A percentile compares a stretch with the other conserved stretches of the same genome.
phyloP scores from a whole-genome alignment of 306 rosid species.

The Urtica urens region DNA sequence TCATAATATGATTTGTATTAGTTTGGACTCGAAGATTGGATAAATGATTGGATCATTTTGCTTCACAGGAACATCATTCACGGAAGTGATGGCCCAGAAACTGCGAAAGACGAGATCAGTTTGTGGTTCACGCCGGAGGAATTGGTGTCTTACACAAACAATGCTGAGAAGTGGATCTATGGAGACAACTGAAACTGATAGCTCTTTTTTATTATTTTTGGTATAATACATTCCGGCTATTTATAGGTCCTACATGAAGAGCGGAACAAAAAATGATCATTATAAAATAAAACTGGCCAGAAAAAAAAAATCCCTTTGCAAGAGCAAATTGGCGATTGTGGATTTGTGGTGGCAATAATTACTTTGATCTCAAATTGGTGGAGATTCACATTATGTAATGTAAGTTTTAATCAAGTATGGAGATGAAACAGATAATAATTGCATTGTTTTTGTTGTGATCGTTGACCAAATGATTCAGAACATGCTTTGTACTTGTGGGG shows the following conservation, averaged over 20 bases:
- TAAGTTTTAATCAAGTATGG: too few species aligned
- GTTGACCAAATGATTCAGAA: too few species aligned
- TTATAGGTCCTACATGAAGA: conserved; percentile 4
- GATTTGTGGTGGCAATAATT: too few species aligned
- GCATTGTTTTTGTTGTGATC: too few species aligned
- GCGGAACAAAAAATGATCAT: conserved; percentile 8
- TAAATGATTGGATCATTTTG: conserved; percentile 1
- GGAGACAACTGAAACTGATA: conserved; percentile 40
- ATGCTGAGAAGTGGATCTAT: conserved; percentile 84
- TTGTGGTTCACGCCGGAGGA: conserved; percentile 90
- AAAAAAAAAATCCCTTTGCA: conserved; percentile 1
- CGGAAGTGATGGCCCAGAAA: conserved; percentile 94
- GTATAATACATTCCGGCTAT: conserved; percentile 12
- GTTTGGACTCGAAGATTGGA: too few species aligned
- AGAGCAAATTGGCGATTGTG: too few species aligned
- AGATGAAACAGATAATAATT: too few species aligned
- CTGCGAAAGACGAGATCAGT: conserved; percentile 76
- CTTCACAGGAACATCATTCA: conserved; percentile 75
- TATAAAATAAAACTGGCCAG: conserved; percentile 26
- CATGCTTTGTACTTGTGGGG: too few species aligned
- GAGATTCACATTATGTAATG: too few species aligned
- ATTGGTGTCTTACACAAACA: conserved; percentile 74
- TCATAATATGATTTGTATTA: neutral
- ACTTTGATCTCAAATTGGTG: too few species aligned
- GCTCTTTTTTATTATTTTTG: neutral